Base-by-base conservation (phyloP, 108 stramenopile species). In the Pseudonitzschia delicatissima region DNA sequence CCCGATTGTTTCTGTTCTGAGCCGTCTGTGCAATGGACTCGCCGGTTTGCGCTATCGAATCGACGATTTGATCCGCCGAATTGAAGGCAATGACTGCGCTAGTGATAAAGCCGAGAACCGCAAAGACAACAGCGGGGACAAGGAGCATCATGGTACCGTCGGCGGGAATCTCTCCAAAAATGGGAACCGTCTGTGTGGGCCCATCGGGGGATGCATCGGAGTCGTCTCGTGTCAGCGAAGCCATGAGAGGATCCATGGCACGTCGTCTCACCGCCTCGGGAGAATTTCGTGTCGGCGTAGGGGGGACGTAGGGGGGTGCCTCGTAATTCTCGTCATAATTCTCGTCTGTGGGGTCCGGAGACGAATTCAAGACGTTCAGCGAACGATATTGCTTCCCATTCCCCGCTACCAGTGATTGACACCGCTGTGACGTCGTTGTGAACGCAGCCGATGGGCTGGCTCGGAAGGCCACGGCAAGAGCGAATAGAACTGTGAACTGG, bases 101-200 rank as follows among this genome's bases (percentile, higher is more conserved):
- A 44, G 80, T 45, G 32, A 87, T 26, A 57, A 86, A 79, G 25
- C 91, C 91, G 42, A 92, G 48, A 8, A 86, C 60, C 0, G 76
- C 82, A 64, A 92, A 85, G 1, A 61, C 78, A 6, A 76, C 86
- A 21, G 82, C 84, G 12, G 91, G 91, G 26, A 77, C 70, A 11
- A 92, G 64, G 33, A 92, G 77, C 17, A 73, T 37, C 28, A 88
- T 49, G 53, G 74, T 73, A 6, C 81, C 85, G 72, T 88, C 87
- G n/a, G 74, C 69, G 20, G 86, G 76, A 18, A 92, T 47, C 73
- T 92, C 91, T 8, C 90, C 90, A 35, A 88, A 69, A 17, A 88
- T 59, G 29, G 91, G 87, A 23, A 82, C 50, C 18, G 77, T 74
- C n/a, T 62, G 49, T 20, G 71, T 83, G 4, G 71, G 69, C 13